Conservation (phyloP, 768 basidiomycete species). For the Hericium coralloides region DNA sequence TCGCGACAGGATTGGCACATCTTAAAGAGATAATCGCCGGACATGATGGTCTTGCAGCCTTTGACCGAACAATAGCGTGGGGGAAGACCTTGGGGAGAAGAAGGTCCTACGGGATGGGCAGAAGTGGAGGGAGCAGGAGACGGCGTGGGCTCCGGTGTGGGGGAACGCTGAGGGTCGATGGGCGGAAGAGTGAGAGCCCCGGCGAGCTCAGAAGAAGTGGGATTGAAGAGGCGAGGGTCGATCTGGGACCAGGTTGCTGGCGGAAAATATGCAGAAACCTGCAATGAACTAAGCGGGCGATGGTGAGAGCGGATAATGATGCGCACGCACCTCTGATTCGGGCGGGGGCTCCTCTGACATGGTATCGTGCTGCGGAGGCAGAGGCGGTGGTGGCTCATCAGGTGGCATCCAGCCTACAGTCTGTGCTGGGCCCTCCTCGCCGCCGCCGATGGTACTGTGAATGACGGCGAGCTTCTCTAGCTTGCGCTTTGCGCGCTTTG, state of each 20-base stretch:
- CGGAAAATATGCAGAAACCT: conserved; percentile 4
- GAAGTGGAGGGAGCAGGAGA: not conserved
- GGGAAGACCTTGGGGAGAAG: conserved; percentile 10
- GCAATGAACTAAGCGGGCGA: no score
- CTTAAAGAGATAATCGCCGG: conserved; percentile 24
- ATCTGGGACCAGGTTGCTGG: conserved; percentile 17
- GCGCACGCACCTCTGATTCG: not conserved
- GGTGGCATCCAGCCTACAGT: conserved; percentile 21
- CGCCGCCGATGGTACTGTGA: conserved; percentile 5
- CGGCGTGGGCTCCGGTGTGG: not conserved
- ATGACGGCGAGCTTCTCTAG: conserved; percentile 35
- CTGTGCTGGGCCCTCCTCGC: conserved; percentile 4
- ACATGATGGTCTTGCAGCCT: conserved; percentile 41
- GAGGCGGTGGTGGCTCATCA: conserved; percentile 1
- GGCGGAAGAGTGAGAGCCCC: conserved; percentile 36
- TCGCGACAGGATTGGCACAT: conserved; percentile 31
- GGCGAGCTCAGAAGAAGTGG: conserved; percentile 37
- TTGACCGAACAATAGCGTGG: conserved; percentile 43
- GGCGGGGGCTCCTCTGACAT: no score
- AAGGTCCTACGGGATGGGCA: not conserved
- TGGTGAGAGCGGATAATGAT: no score
- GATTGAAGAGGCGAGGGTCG: conserved; percentile 24
- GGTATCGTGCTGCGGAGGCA: not conserved
- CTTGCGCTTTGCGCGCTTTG: conserved; percentile 42
- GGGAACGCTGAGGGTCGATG: conserved; percentile 1